Conservation (phyloP, 2,329 filamentous ascomycete species). For the Colletotrichum falcatum region DNA sequence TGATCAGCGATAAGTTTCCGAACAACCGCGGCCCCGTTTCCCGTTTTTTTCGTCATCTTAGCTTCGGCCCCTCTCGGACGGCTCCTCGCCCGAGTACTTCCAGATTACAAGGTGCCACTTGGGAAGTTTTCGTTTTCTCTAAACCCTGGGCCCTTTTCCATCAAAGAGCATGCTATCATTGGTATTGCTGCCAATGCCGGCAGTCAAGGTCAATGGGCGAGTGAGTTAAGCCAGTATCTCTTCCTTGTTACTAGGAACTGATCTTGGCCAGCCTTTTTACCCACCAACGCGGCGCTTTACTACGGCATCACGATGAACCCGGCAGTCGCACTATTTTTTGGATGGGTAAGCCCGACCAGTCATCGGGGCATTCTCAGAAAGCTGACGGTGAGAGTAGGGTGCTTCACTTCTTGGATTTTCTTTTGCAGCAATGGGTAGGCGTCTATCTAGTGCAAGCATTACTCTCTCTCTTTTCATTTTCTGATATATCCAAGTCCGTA, state of each 20-base stretch:
- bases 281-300: conserved; percentile 64
- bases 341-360: conserved; percentile 67
- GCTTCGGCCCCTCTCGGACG: conserved; percentile 66
- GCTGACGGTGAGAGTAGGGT: conserved; percentile 1
- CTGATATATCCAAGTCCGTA: conserved; percentile 46
- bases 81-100: conserved; percentile 63
- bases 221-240: neutral
- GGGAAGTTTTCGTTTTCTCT: conserved; percentile 63
- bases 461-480: neutral
- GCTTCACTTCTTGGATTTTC: conserved; percentile 43
- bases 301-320: conserved; percentile 65
- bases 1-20: conserved; percentile 65
- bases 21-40: conserved; percentile 69
- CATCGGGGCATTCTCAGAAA: conserved; percentile 47
- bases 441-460: neutral
- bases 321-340: conserved; percentile 68
- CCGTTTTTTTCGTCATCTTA: conserved; percentile 72
- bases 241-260: neutral
- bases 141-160: conserved; percentile 67
- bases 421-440: conserved; percentile 65
- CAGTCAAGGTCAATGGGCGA: conserved; percentile 38
- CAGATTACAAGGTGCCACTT: conserved; percentile 60
- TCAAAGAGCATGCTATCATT: conserved; percentile 69
- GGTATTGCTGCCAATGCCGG: conserved; percentile 60
- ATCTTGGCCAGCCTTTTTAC: conserved; percentile 18